A percentile compares a stretch with the other conserved stretches of the same genome.
These are phyloP conservation scores for Colletotrichum sp. DNA, from an alignment of 2,329 filamentous ascomycete genomes.

Conservation along the genomic window DNA sequence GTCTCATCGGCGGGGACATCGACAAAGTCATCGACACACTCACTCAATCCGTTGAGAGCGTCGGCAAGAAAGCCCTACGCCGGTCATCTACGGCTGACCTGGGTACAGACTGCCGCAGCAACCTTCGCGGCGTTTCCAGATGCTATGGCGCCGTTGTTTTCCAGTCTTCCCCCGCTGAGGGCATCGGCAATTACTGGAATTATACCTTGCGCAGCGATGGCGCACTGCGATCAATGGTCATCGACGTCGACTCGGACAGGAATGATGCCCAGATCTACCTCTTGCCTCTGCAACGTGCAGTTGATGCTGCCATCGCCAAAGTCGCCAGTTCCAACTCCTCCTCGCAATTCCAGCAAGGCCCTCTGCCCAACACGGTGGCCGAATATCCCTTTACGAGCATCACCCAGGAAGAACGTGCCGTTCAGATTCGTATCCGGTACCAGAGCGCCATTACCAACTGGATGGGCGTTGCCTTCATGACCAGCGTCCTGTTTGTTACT, in stretches of 20 bases:
- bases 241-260: constrained; percentile 65
- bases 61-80: constrained; percentile 60
- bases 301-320: constrained; percentile 74
- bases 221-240: constrained; percentile 65
- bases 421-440: constrained; percentile 70
- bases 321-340: constrained; percentile 34
- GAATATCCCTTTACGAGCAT: constrained; percentile 80
- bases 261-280: constrained; percentile 82
- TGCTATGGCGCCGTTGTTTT: constrained; percentile 81
- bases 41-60: constrained; percentile 57
- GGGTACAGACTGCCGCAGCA: constrained; percentile 65
- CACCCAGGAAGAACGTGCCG: constrained; percentile 69
- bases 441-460: constrained; percentile 77
- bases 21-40: constrained; percentile 71
- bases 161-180: constrained; percentile 75
- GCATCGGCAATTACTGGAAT: constrained; percentile 74
- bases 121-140: constrained; percentile 67
- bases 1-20: constrained; percentile 71
- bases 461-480: constrained; percentile 79
- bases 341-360: constrained; percentile 7
- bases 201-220: constrained; percentile 84
- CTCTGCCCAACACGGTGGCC: constrained; percentile 51
- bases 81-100: constrained; percentile 63
- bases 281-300: constrained; percentile 78
- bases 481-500: constrained; percentile 79